These are phyloP conservation scores for Xylariaceae sp. DNA, from an alignment of 2,329 filamentous ascomycete genomes.

Conservation along the genomic window DNA sequence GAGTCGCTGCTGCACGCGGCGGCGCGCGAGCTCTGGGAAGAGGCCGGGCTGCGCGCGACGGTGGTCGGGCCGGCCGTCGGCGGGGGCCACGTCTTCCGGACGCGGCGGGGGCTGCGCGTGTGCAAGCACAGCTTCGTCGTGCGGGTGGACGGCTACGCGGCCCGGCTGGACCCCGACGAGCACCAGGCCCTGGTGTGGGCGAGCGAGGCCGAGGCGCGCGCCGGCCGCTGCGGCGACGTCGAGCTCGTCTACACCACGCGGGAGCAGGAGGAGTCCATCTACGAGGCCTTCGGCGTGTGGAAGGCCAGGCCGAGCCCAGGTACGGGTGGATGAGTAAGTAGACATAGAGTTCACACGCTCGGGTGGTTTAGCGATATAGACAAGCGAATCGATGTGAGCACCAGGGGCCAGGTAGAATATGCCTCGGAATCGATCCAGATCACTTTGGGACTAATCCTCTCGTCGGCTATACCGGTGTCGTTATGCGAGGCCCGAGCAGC, in stretches of 20 bases:
- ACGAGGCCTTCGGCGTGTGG: conserved; percentile 16
- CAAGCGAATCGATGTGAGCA: too few species aligned
- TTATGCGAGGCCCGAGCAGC: too few species aligned
- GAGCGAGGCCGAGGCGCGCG: conserved; percentile 23
- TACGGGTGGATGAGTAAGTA: conserved; percentile 1
- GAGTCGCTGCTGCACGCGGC: conserved; percentile 28
- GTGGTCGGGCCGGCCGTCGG: conserved; percentile 15
- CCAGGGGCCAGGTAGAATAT: too few species aligned
- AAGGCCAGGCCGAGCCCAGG: conserved; percentile 2
- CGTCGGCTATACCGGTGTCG: too few species aligned
- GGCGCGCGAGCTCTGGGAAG: conserved; percentile 34
- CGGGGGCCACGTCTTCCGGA: conserved; percentile 11
- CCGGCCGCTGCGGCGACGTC: conserved; percentile 16
- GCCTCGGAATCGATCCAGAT: too few species aligned
- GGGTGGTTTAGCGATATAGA: too few species aligned
- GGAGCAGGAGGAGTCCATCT: conserved; percentile 15
- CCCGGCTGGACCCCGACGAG: conserved; percentile 26
- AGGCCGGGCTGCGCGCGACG: conserved; percentile 26
- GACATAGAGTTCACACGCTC: background rate
- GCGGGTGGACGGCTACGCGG: conserved; percentile 17
- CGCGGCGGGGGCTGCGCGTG: conserved; percentile 12
- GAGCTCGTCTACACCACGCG: conserved; percentile 18
- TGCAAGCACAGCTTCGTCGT: conserved; percentile 23
- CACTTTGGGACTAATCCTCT: too few species aligned
- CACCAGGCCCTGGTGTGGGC: conserved; percentile 26